Evolutionary conservation across 75 land plant species (phyloP).

Genomic region (Ceratopteris richardii): DNA sequence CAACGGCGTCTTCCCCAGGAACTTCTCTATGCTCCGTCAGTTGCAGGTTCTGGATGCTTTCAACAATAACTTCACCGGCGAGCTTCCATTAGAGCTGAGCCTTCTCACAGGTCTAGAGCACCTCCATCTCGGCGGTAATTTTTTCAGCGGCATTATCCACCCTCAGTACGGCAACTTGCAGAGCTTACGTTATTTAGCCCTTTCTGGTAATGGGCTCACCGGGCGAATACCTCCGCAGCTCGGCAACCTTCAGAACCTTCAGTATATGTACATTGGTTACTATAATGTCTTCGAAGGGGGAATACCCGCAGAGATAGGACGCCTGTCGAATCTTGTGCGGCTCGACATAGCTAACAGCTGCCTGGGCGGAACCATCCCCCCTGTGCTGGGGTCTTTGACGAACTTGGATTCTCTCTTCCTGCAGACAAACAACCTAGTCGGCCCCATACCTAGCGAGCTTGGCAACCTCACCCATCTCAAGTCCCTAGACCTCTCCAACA

Average conservation of each 20-base stretch:
- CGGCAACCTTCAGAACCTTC: conserved; percentile 46
- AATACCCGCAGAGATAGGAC: conserved; percentile 67
- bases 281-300: conserved; percentile 59
- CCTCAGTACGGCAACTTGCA: conserved; percentile 49
- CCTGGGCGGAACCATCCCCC: conserved; percentile 63
- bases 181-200: conserved; percentile 60
- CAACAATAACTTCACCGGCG: conserved; percentile 82
- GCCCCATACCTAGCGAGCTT: conserved; percentile 45
- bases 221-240: conserved; percentile 74
- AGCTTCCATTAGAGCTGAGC: conserved; percentile 40
- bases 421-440: conserved; percentile 51
- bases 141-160: conserved; percentile 69
- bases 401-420: conserved; percentile 60
- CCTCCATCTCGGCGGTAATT: conserved; percentile 84
- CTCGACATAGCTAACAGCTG: conserved; percentile 62
- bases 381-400: conserved; percentile 38
- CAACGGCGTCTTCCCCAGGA: conserved; percentile 44
- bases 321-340: conserved; percentile 38
- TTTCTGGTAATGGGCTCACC: conserved; percentile 71
- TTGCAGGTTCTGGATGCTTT: conserved; percentile 55
- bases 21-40: conserved; percentile 26
- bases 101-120: conserved; percentile 38
- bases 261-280: conserved; percentile 68
- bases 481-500: conserved; percentile 67
- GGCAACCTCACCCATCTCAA: conserved; percentile 49